Conservation (phyloP, 2,329 filamentous ascomycete genomes). For the Colletotrichum liriopes region DNA sequence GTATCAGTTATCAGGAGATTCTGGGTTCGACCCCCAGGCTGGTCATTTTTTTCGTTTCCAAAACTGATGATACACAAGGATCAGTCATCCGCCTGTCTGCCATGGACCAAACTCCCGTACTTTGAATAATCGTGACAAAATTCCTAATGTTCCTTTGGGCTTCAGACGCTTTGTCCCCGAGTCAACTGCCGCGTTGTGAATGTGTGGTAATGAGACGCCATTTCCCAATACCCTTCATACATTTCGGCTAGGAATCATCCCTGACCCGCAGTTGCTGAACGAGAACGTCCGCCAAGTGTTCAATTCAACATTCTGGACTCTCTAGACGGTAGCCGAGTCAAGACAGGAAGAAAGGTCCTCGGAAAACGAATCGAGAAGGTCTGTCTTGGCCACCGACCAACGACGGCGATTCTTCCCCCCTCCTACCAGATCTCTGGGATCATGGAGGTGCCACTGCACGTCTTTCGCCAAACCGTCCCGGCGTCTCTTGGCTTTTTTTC, state of each 20-base stretch:
- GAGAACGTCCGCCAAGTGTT: not conserved
- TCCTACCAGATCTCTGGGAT: not conserved
- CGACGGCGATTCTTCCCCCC: not conserved
- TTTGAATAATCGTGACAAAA: not conserved
- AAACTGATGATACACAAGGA: too few relatives aligned
- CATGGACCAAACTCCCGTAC: not conserved
- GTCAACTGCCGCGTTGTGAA: not conserved
- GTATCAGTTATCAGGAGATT: conserved; percentile 32
- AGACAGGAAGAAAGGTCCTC: not conserved
- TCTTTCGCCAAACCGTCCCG: conserved; percentile 7
- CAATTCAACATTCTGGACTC: not conserved
- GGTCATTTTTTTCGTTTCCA: conserved; percentile 27
- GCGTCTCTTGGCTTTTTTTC: not conserved
- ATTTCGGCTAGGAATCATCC: too few relatives aligned
- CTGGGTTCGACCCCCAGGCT: conserved; percentile 41
- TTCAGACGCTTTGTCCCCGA: not conserved
- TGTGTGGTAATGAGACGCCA: not conserved
- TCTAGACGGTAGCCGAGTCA: not conserved
- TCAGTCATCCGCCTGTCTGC: too few relatives aligned
- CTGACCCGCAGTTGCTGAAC: not conserved
- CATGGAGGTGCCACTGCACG: conserved; percentile 2
- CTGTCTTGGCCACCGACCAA: not conserved
- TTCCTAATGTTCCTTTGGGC: too few relatives aligned
- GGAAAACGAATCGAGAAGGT: not conserved
- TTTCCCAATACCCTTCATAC: not conserved